Conservation (phyloP, 1,139 yeast species). For the Taphrina communis region DNA sequence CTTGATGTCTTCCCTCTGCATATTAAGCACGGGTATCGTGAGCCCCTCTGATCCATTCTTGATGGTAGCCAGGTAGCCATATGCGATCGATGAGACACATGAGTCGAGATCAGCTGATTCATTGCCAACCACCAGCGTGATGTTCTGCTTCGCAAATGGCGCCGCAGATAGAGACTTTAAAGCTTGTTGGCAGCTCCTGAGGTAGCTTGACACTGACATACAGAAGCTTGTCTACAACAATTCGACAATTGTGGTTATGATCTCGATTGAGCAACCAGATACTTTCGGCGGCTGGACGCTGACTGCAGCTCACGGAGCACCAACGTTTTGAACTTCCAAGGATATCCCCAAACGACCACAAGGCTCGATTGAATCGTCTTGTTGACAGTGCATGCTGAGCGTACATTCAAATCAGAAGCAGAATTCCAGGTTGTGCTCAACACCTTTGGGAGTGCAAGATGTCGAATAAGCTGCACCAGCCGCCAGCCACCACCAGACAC, state of each 20-base stretch:
- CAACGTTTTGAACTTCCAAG: no score
- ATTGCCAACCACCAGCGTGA: conserved; percentile 72
- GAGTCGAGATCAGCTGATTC: conserved; percentile 90
- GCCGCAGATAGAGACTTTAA: not conserved
- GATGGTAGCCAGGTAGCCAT: conserved; percentile 62
- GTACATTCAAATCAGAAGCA: not conserved
- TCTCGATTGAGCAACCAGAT: not conserved
- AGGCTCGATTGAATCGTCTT: no score
- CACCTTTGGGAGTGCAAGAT: not conserved
- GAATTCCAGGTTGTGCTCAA: not conserved
- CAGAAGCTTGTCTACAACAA: not conserved
- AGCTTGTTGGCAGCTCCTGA: conserved; percentile 15
- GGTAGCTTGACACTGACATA: conserved; percentile 26
- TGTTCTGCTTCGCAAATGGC: not conserved
- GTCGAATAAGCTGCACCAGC: not conserved
- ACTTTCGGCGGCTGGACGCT: no score
- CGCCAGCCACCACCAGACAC: conserved; percentile 3
- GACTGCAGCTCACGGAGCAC: no score
- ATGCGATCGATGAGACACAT: conserved; percentile 72
- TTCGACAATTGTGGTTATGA: no score
- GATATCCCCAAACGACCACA: no score
- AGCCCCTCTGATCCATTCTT: conserved; percentile 45
- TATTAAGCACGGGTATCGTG: conserved; percentile 72
- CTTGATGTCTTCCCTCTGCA: conserved; percentile 66
- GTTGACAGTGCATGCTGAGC: no score